phyloP scores from a whole-genome alignment of 73 alveolate species.

The Uronychia setigera region DNA sequence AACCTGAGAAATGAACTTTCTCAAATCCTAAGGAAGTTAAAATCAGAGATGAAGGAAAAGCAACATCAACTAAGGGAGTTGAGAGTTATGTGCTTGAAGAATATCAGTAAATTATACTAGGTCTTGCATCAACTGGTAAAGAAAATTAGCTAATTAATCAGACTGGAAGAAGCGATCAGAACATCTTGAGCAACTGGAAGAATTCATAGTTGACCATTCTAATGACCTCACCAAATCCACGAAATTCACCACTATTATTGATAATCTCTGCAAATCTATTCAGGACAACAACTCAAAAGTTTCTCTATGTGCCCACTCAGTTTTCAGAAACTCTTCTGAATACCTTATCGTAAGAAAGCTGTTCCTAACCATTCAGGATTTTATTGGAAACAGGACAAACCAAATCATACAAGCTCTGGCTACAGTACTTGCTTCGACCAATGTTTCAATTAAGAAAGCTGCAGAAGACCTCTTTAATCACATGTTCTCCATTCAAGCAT shows the following conservation, averaged over 20 bases:
- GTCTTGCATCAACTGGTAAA: not conserved
- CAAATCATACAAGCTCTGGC: not conserved
- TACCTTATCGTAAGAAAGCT: not conserved
- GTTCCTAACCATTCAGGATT: not conserved
- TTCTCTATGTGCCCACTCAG: not conserved
- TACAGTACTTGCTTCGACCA: not conserved
- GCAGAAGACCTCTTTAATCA: not conserved
- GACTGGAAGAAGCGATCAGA: slow-evolving; percentile 27
- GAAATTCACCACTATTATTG: slow-evolving; percentile 42
- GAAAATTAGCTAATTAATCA: not conserved
- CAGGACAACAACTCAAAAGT: slow-evolving; percentile 66
- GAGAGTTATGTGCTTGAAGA: not conserved
- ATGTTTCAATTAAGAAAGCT: not conserved
- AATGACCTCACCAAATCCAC: slow-evolving; percentile 13
- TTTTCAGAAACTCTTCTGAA: not conserved
- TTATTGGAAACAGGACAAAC: not conserved
- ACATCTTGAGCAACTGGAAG: slow-evolving; percentile 8
- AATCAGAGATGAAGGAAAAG: not conserved
- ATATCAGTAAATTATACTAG: not conserved
- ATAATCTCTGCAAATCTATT: slow-evolving; percentile 36
- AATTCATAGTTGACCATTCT: slow-evolving; percentile 9
- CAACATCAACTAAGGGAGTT: not conserved
- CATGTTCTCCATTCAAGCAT: not conserved
- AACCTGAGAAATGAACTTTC: no score
- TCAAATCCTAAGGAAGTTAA: not conserved